Base-by-base conservation (phyloP, 495 filamentous ascomycete genomes). In the Neurospora tetraspora region DNA sequence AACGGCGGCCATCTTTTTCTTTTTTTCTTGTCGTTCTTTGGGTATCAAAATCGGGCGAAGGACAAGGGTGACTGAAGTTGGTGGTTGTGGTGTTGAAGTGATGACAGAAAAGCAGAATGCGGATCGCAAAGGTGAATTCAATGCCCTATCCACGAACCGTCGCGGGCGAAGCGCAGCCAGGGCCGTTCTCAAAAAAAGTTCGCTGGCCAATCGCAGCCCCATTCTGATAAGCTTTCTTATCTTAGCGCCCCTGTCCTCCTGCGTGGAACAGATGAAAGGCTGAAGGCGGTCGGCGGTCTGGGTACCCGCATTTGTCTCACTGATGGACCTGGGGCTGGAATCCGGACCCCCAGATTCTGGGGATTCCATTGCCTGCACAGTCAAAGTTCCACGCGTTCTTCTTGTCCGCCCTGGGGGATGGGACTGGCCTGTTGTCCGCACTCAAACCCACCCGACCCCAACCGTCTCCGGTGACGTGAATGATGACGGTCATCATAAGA, bases 1-100 rank as follows among this genome's bases (percentile, higher is more conserved):
- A 65, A 97, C 96, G 27, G 95, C 86, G 23, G 95, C 93, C 96
- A 99, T 99, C 72, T 80, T 73, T 80, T 87, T 76, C 70, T 71
- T 39, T 69, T 42, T 20, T 70, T 72, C 53, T 40, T 53, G 34
- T 61, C 31, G 39, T 45, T 53, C 23, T 69, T 73, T 31, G 68
- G 43, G 36, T 34, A 40, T 39, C 36, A 42, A 53, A 45, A 23
- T 70, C 47, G 47, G 11, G 42, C 40, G 39, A 70, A 73, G 40
- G 23, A 47, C 14, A 70, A 70, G 40, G 20, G 39, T 39, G 53
- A 40, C 20, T 40, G 16, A 38, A 38, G 23, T 72, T 72, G 59
- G 73, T 72, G 73, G 72, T 68, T 69, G 69, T 71, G 70, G 34
- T 27, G 71, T 74, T n/a, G 23, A 53, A 31, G 37, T 68, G 38